Percentiles rank a stretch among this genome's conserved stretches.
These are phyloP conservation scores for Immersiporthe knoxdaviesiana DNA, from an alignment of 2,329 filamentous ascomycete species.

Conservation along the genomic window DNA sequence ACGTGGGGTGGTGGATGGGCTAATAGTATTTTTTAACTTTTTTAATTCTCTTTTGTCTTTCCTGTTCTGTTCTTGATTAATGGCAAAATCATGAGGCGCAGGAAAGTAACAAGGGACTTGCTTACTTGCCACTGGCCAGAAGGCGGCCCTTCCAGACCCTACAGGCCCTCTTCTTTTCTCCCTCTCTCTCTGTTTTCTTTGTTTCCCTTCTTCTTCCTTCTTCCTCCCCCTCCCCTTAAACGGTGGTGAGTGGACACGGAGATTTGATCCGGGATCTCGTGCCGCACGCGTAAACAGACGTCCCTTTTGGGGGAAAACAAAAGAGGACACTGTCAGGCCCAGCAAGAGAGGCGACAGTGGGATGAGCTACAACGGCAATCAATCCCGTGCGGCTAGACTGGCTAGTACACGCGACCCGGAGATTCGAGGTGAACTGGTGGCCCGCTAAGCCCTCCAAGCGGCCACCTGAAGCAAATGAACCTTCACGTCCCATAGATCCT, in stretches of 20 bases:
- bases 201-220: neutral
- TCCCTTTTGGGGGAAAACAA: too few species aligned
- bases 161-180: neutral
- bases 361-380: conserved; percentile 7
- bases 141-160: neutral
- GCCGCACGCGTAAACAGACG: conserved; percentile 8
- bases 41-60: neutral
- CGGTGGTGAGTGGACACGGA: conserved; percentile 6
- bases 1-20: neutral
- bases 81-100: neutral
- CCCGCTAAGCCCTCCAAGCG: conserved; percentile 5
- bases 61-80: neutral
- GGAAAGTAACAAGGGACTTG: neutral
- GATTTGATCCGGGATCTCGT: conserved; percentile 17
- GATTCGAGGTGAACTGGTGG: conserved; percentile 15
- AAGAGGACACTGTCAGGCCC: neutral
- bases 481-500: conserved; percentile 25
- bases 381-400: conserved; percentile 4
- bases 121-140: neutral
- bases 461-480: conserved; percentile 20
- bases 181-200: neutral
- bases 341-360: neutral
- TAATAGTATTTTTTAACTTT: too few species aligned
- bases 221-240: neutral
- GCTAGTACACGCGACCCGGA: conserved; percentile 11